Conservation (phyloP, 257 asterid species). For the Jacaranda copaia region DNA sequence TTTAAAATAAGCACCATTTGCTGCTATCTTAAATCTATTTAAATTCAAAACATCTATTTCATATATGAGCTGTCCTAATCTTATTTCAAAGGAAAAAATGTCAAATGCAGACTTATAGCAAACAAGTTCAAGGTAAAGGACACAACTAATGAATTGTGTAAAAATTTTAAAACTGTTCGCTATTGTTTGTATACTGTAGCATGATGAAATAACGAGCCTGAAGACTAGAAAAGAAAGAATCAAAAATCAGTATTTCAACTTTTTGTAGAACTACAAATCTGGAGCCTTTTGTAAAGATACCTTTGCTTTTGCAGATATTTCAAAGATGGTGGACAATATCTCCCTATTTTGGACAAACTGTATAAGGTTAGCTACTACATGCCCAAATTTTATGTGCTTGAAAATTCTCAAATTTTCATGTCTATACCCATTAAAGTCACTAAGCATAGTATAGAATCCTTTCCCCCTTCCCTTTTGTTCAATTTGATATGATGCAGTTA, state of each 20-base stretch:
- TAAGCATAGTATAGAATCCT: no score
- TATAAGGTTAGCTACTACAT: no score
- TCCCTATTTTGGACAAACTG: no score
- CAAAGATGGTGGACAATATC: no score
- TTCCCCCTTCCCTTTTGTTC: no score
- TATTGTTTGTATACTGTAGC: slow-evolving; percentile 10
- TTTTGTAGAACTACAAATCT: no score
- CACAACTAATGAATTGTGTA: slow-evolving; percentile 17
- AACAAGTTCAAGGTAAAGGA: slow-evolving; percentile 14
- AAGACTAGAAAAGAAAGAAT: slow-evolving; percentile 4
- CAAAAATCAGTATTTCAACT: no score
- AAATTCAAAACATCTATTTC: slow-evolving; percentile 2
- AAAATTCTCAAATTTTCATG: background rate
- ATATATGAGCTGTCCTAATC: slow-evolving; percentile 2
- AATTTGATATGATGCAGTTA: no score
- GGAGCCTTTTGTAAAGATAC: no score
- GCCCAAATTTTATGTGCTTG: no score
- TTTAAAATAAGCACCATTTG: background rate
- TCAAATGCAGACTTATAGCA: slow-evolving; percentile 12
- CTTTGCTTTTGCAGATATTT: no score
- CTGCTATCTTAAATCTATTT: slow-evolving; percentile 1
- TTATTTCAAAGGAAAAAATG: background rate
- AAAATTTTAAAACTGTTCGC: slow-evolving; percentile 10
- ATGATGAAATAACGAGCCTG: slow-evolving; percentile 10
- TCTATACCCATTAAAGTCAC: no score